A percentile compares a stretch with the other conserved stretches of the same genome.
Evolutionary conservation across 1,139 yeast genomes (phyloP).

Genomic region (Kurtzmaniella quercitrusa): DNA sequence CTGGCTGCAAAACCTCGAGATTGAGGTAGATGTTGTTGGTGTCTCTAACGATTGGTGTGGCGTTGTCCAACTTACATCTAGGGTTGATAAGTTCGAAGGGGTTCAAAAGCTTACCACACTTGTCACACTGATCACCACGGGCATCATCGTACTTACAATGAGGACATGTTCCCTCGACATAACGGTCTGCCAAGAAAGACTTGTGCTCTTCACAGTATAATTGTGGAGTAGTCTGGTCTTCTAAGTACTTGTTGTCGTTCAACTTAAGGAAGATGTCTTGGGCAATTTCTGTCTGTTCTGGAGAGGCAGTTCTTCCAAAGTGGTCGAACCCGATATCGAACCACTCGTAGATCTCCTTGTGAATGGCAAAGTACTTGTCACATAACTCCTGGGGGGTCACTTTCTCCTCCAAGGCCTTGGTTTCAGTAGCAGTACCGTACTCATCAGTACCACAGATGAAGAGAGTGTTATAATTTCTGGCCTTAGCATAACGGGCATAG

Average conservation of each 20-base stretch:
- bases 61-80: constrained; percentile 87
- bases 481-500: constrained; percentile 84
- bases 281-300: constrained; percentile 88
- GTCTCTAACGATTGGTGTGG: constrained; percentile 72
- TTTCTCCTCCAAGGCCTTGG: constrained; percentile 92
- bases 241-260: constrained; percentile 69
- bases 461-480: constrained; percentile 81
- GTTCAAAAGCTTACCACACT: constrained; percentile 84
- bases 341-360: constrained; percentile 92
- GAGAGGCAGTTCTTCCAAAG: constrained; percentile 95
- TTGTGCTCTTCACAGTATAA: constrained; percentile 86
- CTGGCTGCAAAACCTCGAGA: constrained; percentile 77
- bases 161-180: constrained; percentile 97
- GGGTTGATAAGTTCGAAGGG: constrained; percentile 93
- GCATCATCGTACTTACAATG: constrained; percentile 94
- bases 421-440: constrained; percentile 98
- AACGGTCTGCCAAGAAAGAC: constrained; percentile 92
- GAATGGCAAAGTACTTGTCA: constrained; percentile 83
- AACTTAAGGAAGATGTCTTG: constrained; percentile 84
- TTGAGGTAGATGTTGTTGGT: constrained; percentile 85
- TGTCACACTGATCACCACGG: constrained; percentile 98
- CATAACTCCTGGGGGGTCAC: constrained; percentile 85
- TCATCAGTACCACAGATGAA: constrained; percentile 97
- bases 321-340: constrained; percentile 91
- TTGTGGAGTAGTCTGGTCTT: constrained; percentile 85